These are phyloP conservation scores for Ophiostoma tasmaniense DNA, from an alignment of 2,329 filamentous ascomycete genomes.

Conservation along the genomic window DNA sequence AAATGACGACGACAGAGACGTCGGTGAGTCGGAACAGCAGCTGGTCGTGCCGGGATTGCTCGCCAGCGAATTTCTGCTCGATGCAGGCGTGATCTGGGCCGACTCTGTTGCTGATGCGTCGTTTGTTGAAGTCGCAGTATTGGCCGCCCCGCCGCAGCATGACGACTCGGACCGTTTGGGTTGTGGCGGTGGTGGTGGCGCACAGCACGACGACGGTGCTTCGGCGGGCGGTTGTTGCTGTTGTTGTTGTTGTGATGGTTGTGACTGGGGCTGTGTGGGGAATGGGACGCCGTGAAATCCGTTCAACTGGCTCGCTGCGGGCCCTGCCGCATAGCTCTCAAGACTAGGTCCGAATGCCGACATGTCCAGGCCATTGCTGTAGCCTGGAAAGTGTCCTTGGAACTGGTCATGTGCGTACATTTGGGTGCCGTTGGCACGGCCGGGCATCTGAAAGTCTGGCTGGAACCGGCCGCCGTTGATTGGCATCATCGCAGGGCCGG, in stretches of 20 bases:
- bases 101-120: slow-evolving; percentile 7
- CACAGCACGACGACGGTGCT: slow-evolving; percentile 16
- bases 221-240: neutral
- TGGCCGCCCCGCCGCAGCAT: neutral
- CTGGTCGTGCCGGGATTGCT: slow-evolving; percentile 13
- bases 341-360: slow-evolving; percentile 1
- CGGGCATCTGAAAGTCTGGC: neutral
- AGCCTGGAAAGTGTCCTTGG: neutral
- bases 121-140: neutral
- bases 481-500: neutral
- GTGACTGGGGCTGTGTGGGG: neutral
- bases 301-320: slow-evolving; percentile 1
- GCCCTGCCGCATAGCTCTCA: neutral
- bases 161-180: neutral
- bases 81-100: slow-evolving; percentile 18
- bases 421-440: neutral
- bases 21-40: slow-evolving; percentile 9
- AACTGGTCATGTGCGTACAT: neutral
- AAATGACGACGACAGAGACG: slow-evolving; percentile 13
- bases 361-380: neutral
- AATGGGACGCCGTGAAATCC: slow-evolving; percentile 5
- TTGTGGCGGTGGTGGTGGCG: slow-evolving; percentile 13
- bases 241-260: neutral
- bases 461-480: neutral
- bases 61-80: slow-evolving; percentile 16